These are phyloP conservation scores for Entamoeba moshkovskii DNA, from an alignment of 208 protist genomes.

Conservation along the genomic window DNA sequence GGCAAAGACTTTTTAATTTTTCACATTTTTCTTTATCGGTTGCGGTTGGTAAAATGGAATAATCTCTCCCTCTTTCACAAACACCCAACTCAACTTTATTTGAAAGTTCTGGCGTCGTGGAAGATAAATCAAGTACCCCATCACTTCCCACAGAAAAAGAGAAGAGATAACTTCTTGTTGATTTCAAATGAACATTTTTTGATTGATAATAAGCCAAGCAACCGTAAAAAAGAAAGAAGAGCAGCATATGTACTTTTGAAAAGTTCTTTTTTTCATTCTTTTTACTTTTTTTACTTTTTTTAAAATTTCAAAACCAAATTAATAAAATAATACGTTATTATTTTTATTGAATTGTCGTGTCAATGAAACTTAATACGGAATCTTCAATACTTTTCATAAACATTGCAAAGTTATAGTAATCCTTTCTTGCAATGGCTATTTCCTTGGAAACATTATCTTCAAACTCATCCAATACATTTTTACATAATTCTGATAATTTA, in stretches of 20 bases:
- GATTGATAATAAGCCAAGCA: neutral
- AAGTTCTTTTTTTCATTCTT: too few relatives aligned
- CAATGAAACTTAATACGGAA: neutral
- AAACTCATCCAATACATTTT: neutral
- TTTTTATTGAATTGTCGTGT: neutral
- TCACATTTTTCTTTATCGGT: neutral
- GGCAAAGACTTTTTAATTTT: neutral
- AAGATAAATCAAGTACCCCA: neutral
- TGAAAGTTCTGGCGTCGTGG: neutral
- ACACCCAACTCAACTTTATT: neutral
- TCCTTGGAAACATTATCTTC: neutral
- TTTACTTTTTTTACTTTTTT: too few relatives aligned
- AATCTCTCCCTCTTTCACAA: neutral
- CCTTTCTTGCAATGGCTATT: neutral
- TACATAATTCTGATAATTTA: neutral
- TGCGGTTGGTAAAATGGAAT: neutral
- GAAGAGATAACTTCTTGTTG: neutral
- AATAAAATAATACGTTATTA: neutral
- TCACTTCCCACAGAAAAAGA: neutral
- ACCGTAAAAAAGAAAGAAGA: too few relatives aligned
- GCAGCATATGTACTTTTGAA: too few relatives aligned
- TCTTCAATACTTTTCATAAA: neutral
- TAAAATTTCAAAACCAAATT: too few relatives aligned
- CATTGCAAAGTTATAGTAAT: neutral
- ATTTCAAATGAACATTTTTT: neutral